Conservation (phyloP, 306 rosid species). For the Lathyrus sativus region DNA sequence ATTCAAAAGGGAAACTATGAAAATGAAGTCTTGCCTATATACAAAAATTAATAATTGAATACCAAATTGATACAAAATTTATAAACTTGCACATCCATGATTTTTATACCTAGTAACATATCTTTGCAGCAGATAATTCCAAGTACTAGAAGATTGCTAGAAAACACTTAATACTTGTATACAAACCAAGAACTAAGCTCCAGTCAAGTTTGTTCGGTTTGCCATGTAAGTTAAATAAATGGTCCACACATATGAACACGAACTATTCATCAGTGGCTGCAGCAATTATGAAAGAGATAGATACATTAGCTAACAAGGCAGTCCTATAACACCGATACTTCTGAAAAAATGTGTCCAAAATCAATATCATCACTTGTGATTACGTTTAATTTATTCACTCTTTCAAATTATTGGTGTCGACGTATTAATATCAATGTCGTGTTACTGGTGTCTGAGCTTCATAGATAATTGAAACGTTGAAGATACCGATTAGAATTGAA, state of each 20-base stretch:
- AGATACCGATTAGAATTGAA: slow-evolving; percentile 16
- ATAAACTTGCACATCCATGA: not conserved
- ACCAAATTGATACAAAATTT: slow-evolving; percentile 18
- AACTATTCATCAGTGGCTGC: slow-evolving; percentile 82
- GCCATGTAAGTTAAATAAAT: slow-evolving; percentile 84
- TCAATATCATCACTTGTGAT: no score
- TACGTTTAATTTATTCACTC: no score
- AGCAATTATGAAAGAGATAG: slow-evolving; percentile 19
- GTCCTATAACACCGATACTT: not conserved
- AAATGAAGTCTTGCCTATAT: not conserved
- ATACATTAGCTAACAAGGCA: slow-evolving; percentile 22
- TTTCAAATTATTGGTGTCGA: no score
- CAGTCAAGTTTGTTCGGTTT: slow-evolving; percentile 43
- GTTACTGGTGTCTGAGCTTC: no score
- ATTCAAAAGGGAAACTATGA: not conserved
- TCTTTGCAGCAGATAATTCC: not conserved
- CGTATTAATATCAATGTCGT: no score
- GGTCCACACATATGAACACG: slow-evolving; percentile 70
- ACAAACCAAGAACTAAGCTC: slow-evolving; percentile 32
- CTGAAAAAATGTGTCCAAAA: not conserved
- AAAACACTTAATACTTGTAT: not conserved
- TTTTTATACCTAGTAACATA: no score
- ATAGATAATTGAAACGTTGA: not conserved
- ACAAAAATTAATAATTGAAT: slow-evolving; percentile 18
- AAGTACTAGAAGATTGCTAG: slow-evolving; percentile 18